Evolutionary conservation across 1,284 basidiomycete species (phyloP).

Genomic region (Schizophyllum commune): DNA sequence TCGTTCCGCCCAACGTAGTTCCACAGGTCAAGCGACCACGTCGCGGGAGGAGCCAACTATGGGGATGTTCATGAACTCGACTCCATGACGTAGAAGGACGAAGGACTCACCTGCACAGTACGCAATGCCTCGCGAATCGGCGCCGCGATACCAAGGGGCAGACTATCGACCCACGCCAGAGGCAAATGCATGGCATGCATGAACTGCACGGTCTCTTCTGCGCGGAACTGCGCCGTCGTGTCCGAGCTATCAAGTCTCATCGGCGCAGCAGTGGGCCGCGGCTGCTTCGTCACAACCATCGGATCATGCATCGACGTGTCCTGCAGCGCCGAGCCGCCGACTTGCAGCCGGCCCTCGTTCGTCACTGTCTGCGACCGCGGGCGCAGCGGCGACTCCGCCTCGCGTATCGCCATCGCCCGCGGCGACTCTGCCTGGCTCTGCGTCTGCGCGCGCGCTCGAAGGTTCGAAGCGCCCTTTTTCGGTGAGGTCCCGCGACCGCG

Average conservation of each 20-base stretch:
- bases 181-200: constrained; percentile 50
- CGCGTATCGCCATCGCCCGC: no score
- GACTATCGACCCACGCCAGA: constrained; percentile 37
- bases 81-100: no score
- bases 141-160: constrained; percentile 71
- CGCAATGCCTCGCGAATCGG: constrained; percentile 80
- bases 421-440: no score
- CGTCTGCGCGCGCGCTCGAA: no score
- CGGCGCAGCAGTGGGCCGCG: constrained; percentile 50
- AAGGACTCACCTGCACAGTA: constrained; percentile 32
- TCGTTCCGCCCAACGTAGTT: constrained; percentile 76
- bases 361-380: no score
- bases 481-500: no score
- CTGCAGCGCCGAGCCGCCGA: neutral
- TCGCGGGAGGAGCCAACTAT: constrained; percentile 66
- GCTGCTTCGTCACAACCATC: constrained; percentile 46
- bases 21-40: constrained; percentile 71
- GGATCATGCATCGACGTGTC: constrained; percentile 22
- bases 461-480: no score
- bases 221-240: constrained; percentile 45
- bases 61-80: constrained; percentile 27
- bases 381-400: no score
- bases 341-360: neutral
- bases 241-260: constrained; percentile 44
- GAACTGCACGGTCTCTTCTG: constrained; percentile 52